Conservation (phyloP, 208 protist genomes). For the Strigomonas galati region DNA sequence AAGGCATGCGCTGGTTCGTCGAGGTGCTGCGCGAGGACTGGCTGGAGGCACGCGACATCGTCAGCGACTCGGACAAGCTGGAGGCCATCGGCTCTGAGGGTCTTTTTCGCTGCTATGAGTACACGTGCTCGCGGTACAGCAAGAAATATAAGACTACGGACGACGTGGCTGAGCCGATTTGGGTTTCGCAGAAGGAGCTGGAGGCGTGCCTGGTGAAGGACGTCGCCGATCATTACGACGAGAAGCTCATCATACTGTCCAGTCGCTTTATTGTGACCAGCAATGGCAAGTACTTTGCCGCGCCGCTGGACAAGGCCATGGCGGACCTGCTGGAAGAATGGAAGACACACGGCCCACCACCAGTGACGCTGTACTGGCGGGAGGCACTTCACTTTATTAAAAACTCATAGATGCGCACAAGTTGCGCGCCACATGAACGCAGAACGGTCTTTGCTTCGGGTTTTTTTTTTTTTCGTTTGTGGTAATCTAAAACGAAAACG, state of each 20-base stretch:
- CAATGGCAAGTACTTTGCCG: constrained; percentile 52
- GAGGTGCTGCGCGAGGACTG: constrained; percentile 38
- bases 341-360: constrained; percentile 42
- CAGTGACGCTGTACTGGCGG: constrained; percentile 45
- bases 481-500: no score
- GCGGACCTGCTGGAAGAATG: constrained; percentile 43
- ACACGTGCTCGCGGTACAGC: constrained; percentile 28
- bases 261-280: constrained; percentile 62
- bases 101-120: constrained; percentile 72
- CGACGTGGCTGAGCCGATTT: background rate
- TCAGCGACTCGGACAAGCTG: constrained; percentile 85
- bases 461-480: no score
- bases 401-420: background rate
- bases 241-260: constrained; percentile 59
- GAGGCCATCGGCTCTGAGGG: constrained; percentile 74
- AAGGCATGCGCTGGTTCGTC: constrained; percentile 71
- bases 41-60: constrained; percentile 61
- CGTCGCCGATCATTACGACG: constrained; percentile 62
- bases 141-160: background rate
- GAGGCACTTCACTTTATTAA: constrained; percentile 12
- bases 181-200: constrained; percentile 4
- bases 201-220: constrained; percentile 40
- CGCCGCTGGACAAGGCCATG: constrained; percentile 51
- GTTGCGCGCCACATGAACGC: no score
- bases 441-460: no score